Conservation (phyloP, 495 filamentous ascomycete species). For the Diplogelasinospora grovesii region DNA sequence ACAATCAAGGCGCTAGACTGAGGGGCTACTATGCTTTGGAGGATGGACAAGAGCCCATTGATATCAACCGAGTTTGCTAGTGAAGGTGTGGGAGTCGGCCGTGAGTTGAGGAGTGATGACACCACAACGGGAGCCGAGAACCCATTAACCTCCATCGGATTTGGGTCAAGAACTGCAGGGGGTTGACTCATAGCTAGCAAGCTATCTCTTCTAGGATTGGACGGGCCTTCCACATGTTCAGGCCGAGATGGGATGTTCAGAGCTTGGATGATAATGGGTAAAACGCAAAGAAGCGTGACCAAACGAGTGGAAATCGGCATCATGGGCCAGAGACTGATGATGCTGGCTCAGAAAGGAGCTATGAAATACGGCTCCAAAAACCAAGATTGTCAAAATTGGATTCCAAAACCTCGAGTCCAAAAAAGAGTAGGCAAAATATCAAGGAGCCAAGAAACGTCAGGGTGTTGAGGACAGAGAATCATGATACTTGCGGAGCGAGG, state of each 20-base stretch:
- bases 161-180: constrained; percentile 1
- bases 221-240: no score
- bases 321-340: constrained; percentile 1
- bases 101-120: constrained; percentile 8
- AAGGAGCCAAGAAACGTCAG: constrained; percentile 1
- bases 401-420: constrained; percentile 13
- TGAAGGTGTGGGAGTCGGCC: constrained; percentile 1
- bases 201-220: no score
- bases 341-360: constrained; percentile 1
- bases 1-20: no score
- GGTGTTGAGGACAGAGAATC: background rate
- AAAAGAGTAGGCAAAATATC: constrained; percentile 6
- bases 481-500: no score
- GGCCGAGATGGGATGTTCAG: constrained; percentile 1
- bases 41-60: no score
- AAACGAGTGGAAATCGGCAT: constrained; percentile 12
- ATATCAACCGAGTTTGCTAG: no score
- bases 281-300: constrained; percentile 2
- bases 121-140: constrained; percentile 6
- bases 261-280: constrained; percentile 1
- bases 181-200: no score
- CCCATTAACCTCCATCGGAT: constrained; percentile 7
- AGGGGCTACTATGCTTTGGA: no score
- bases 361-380: constrained; percentile 15
- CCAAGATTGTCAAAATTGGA: constrained; percentile 11